These are phyloP conservation scores for Trichoderma orchidacearum DNA, from an alignment of 495 filamentous ascomycete genomes.

Conservation along the genomic window DNA sequence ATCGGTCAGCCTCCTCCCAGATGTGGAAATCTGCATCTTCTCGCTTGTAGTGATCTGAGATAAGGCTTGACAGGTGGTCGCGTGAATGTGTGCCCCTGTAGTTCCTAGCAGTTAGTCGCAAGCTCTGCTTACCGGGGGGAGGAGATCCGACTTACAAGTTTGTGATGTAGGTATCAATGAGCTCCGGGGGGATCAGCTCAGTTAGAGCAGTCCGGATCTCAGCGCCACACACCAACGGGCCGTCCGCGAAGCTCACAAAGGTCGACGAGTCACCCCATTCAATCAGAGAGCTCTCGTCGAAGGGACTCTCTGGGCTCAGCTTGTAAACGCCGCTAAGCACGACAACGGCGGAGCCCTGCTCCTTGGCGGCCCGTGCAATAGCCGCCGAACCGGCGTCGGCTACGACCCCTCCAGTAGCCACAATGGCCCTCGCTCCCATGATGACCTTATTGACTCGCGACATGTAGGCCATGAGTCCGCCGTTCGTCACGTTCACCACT, in stretches of 20 bases:
- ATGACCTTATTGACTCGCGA: conserved; percentile 90
- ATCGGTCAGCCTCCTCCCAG: conserved; percentile 5
- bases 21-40: conserved; percentile 62
- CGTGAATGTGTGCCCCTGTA: conserved; percentile 56
- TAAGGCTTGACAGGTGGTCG: conserved; percentile 67
- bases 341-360: conserved; percentile 68
- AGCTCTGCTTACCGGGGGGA: background rate
- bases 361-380: conserved; percentile 70
- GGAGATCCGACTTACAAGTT: conserved; percentile 56
- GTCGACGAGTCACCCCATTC: conserved; percentile 70
- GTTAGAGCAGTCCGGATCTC: conserved; percentile 69
- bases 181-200: conserved; percentile 69
- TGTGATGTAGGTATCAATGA: conserved; percentile 82
- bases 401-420: conserved; percentile 73
- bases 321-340: conserved; percentile 81
- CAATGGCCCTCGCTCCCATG: conserved; percentile 68
- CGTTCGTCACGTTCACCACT: conserved; percentile 70
- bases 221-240: conserved; percentile 57
- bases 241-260: conserved; percentile 60
- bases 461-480: conserved; percentile 82
- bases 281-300: conserved; percentile 59
- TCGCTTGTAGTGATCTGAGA: conserved; percentile 71
- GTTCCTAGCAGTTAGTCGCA: conserved; percentile 12
- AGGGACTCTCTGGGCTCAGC: conserved; percentile 76
- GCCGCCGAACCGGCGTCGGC: conserved; percentile 64